Percentiles rank a stretch among this genome's conserved stretches.
Evolutionary conservation across 805 yeast genomes (phyloP).

Genomic region (Kuraishia cidri): DNA sequence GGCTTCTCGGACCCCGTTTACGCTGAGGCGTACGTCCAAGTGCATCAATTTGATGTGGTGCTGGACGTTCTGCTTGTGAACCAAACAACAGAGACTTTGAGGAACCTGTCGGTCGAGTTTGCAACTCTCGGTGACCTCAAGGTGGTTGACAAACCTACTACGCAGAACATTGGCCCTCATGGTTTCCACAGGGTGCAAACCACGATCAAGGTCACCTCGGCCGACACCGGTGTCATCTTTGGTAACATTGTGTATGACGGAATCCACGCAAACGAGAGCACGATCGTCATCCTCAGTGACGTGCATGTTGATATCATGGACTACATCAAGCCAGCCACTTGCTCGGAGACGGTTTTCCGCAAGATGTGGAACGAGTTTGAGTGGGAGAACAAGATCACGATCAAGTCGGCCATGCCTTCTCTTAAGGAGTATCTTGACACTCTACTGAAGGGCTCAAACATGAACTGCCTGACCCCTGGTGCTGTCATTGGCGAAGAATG

Average conservation of each 20-base stretch:
- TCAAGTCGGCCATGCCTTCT: slow-evolving; percentile 57
- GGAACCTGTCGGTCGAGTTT: slow-evolving; percentile 88
- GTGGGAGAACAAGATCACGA: slow-evolving; percentile 97
- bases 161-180: slow-evolving; percentile 93
- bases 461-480: slow-evolving; percentile 89
- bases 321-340: slow-evolving; percentile 90
- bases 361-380: slow-evolving; percentile 99
- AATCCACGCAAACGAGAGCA: slow-evolving; percentile 81
- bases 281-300: slow-evolving; percentile 87
- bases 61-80: slow-evolving; percentile 90
- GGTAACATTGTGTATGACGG: slow-evolving; percentile 98
- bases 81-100: slow-evolving; percentile 85
- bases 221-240: slow-evolving; percentile 96
- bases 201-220: slow-evolving; percentile 90
- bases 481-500: slow-evolving; percentile 88
- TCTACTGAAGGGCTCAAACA: slow-evolving; percentile 77
- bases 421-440: slow-evolving; percentile 73
- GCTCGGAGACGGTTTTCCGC: slow-evolving; percentile 85
- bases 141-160: slow-evolving; percentile 84
- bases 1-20: slow-evolving; percentile 98
- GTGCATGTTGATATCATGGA: slow-evolving; percentile 96
- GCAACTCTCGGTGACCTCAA: slow-evolving; percentile 95
- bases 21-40: slow-evolving; percentile 93
- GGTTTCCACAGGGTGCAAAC: slow-evolving; percentile 88
- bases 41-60: slow-evolving; percentile 95